A percentile compares a stretch with the other conserved stretches of the same genome.
These are phyloP conservation scores for Russula olivacea DNA, from an alignment of 768 basidiomycete species.

Conservation along the genomic window DNA sequence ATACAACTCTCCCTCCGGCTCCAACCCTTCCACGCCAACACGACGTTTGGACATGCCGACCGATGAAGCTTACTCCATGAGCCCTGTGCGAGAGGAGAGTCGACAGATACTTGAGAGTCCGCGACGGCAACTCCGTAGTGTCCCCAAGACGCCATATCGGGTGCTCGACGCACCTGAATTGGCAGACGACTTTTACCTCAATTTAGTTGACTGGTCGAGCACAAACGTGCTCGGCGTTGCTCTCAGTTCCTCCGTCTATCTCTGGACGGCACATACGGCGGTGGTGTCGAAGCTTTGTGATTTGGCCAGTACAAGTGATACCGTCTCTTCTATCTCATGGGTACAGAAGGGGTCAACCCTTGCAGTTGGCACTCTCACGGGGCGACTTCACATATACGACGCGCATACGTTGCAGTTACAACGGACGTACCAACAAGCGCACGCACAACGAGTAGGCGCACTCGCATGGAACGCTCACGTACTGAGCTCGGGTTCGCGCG, in stretches of 20 bases:
- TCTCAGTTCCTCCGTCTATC: slow-evolving; percentile 85
- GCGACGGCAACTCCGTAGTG: slow-evolving; percentile 68
- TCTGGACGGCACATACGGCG: slow-evolving; percentile 95
- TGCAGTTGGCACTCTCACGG: slow-evolving; percentile 89
- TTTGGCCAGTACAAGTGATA: slow-evolving; percentile 54
- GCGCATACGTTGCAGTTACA: slow-evolving; percentile 67
- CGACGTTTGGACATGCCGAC: slow-evolving; percentile 74
- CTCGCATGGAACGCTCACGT: slow-evolving; percentile 91
- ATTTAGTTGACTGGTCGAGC: slow-evolving; percentile 94
- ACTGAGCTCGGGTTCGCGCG: slow-evolving; percentile 85
- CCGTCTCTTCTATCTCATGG: slow-evolving; percentile 87
- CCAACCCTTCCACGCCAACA: slow-evolving; percentile 49
- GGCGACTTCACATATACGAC: slow-evolving; percentile 90
- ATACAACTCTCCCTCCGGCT: slow-evolving; percentile 54
- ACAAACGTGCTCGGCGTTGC: slow-evolving; percentile 95
- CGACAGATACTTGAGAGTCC: slow-evolving; percentile 81
- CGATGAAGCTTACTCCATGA: slow-evolving; percentile 85
- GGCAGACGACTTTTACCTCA: slow-evolving; percentile 97
- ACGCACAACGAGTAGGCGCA: slow-evolving; percentile 85
- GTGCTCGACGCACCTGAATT: slow-evolving; percentile 96
- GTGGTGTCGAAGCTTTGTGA: slow-evolving; percentile 91
- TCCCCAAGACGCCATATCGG: slow-evolving; percentile 93
- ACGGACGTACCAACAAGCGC: slow-evolving; percentile 80
- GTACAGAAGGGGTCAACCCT: slow-evolving; percentile 88
- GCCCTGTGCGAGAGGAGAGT: slow-evolving; percentile 80